Evolutionary conservation across 345 rosid genomes (phyloP), one percentile per base, ranked within the genome.

Genomic region (Zanthoxylum bungeanum): DNA sequence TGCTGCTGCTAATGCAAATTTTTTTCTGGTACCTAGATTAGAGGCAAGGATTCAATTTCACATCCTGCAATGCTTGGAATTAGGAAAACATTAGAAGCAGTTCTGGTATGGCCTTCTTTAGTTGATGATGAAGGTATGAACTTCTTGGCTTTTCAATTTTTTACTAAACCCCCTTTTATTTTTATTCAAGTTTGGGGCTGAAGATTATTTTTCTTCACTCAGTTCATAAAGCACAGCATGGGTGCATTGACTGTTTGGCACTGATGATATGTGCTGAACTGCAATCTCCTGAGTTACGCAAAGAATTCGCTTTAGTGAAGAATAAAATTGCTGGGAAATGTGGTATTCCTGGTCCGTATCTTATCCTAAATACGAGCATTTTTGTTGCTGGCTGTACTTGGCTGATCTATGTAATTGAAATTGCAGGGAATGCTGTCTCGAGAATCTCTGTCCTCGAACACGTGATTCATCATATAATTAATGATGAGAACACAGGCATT

Each of bases 231-330:
- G 93, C 92, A 60, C 94, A 91, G 60, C 97, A 87, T 72, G 98
- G 97, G n/a, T 91, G 97, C 86, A 87, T 93, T 49, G 98, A 93
- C 75, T 91, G 93, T 81, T 76, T 93, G 28, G 97, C 98, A 34
- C 77, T 90, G 53, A 86, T 88, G 85, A 81, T 90, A 62, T 93
- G 90, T 80, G 82, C 91, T 24, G 96, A 93, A 74, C 77, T 87
- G 49, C 88, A 85, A 83, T 85, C 79, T 79, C 81, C 75, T 49
- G 75, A 75, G 36, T 83, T 79, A 16, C 39, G 72, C 7, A 79
- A 79, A 77, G 77, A 83, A 60, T 57, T 71, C 34, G 55, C 64
- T 28, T 47, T 69, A n/a, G 50, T 37, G 82, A n/a, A n/a, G n/a
- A 73, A 56, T 4, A 51, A 49, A 72, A 34, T 65, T 62, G 67